Base-by-base conservation (phyloP, 1,284 basidiomycete species). In the Amylostereum areolatum region DNA sequence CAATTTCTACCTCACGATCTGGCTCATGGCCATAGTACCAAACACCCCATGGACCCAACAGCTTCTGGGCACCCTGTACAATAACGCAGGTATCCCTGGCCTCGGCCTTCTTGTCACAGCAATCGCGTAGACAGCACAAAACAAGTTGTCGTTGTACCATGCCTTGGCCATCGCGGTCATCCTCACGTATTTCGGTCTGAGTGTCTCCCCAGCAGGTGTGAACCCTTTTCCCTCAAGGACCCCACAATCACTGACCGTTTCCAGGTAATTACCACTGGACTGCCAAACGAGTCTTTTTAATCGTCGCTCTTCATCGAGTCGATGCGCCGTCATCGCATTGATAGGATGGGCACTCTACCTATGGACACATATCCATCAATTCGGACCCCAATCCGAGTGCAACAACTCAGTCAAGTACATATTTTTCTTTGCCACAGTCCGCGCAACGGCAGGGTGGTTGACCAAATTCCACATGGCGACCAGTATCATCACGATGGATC, bases 381-480 rank as follows among this genome's bases (percentile, higher is more conserved):
- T 52, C 34, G 52, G 52, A 27, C 25, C 51, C 2, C 52, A 52
- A 27, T 37, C 51, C 9, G 52, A 52, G 44, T 54, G 52, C 46
- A 54, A 54, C 43, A 33, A 54, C 33, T 28, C 32, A 11, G 35
- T 50, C 5, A 43, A 52, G 32, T 54, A 49, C 29, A 43, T 54
- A 24, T 33, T 52, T 8, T 29, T 46, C 27, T 46, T 46, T 30
- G 5, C 27, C 9, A 46, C 37, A 5, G 31, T 46, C 5, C 45
- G 39, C 11, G 49, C 36, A 12, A 50, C 49, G 8, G 32, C 31
- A 11, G 1, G 8, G 8, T 50, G 49, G 30, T 36, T 29, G 18
- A 18, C 18, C 18, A 18, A 18, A 18, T 18, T 18, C 18, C 18
- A 18, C 18, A 18, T 18, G 18, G 18, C 18, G 18, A 18, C 18